phyloP scores from a whole-genome alignment of 176 grass and related monocot species.

The Oryza glumipatula region DNA sequence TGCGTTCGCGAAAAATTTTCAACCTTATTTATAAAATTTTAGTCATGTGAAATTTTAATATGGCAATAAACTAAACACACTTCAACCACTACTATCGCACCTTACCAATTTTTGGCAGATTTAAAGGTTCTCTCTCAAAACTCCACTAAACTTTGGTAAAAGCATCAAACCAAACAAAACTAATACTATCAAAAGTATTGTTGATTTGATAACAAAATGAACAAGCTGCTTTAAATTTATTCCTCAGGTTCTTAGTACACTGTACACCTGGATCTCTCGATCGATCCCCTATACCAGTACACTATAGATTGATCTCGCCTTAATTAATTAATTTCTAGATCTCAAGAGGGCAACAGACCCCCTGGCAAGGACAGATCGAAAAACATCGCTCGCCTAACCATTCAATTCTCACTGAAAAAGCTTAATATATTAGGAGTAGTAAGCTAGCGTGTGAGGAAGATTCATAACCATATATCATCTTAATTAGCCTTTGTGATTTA shows the following conservation, averaged over 20 bases:
- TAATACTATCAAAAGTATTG: no score
- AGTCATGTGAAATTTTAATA: no score
- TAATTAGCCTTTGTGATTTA: neutral
- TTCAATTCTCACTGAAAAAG: neutral
- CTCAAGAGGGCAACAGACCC: neutral
- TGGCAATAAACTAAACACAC: no score
- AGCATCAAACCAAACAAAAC: no score
- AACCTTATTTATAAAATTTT: no score
- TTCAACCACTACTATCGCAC: no score
- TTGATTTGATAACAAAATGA: no score
- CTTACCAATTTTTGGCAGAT: no score
- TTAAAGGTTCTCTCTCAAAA: no score
- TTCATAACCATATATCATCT: neutral
- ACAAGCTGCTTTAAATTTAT: neutral
- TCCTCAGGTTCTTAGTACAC: neutral
- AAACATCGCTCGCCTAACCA: neutral
- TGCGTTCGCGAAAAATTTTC: no score
- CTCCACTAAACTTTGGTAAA: no score
- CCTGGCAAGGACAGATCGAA: neutral
- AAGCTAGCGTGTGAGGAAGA: neutral
- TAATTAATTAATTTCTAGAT: neutral
- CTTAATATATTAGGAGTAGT: neutral
- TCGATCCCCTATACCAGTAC: neutral
- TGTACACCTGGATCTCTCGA: neutral
- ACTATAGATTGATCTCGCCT: neutral